phyloP scores from a whole-genome alignment of 106 monocot genomes.

The Dioscorea dumetorum region DNA sequence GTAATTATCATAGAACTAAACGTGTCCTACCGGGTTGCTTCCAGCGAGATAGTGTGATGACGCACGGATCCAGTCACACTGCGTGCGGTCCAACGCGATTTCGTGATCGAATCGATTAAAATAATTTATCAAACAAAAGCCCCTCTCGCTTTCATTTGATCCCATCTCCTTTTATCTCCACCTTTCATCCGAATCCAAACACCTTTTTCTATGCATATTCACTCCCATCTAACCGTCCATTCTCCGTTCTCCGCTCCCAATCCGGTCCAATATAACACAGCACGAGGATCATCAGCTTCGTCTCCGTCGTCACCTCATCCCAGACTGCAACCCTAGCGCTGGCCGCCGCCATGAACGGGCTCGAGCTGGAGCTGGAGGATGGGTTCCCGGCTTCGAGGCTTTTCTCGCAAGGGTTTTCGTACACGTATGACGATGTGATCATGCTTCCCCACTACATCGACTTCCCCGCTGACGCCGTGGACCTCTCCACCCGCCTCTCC shows the following conservation, averaged over 20 bases:
- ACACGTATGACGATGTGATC: constrained; percentile 56
- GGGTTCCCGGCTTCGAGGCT: constrained; percentile 31
- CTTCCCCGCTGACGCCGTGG: constrained; percentile 44
- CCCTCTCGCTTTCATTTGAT: too few relatives aligned
- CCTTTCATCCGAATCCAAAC: too few relatives aligned
- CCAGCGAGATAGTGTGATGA: too few relatives aligned
- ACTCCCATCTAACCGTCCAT: neutral
- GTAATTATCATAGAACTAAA: too few relatives aligned
- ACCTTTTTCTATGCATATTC: neutral
- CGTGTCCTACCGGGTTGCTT: too few relatives aligned
- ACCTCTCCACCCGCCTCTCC: constrained; percentile 42
- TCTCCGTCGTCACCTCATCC: neutral
- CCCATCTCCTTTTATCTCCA: too few relatives aligned
- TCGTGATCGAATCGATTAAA: too few relatives aligned
- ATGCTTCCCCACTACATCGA: constrained; percentile 51
- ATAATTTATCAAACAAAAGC: too few relatives aligned
- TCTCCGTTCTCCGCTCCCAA: neutral
- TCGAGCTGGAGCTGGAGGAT: constrained; percentile 2
- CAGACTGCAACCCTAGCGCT: neutral
- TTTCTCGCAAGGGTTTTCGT: constrained; percentile 34
- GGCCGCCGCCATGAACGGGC: constrained; percentile 5
- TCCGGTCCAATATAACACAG: too few relatives aligned
- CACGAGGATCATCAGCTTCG: too few relatives aligned
- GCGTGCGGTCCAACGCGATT: too few relatives aligned
- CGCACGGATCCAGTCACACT: too few relatives aligned